Conservation (phyloP, 257 asterid genomes). For the Nemophila menziesii region DNA sequence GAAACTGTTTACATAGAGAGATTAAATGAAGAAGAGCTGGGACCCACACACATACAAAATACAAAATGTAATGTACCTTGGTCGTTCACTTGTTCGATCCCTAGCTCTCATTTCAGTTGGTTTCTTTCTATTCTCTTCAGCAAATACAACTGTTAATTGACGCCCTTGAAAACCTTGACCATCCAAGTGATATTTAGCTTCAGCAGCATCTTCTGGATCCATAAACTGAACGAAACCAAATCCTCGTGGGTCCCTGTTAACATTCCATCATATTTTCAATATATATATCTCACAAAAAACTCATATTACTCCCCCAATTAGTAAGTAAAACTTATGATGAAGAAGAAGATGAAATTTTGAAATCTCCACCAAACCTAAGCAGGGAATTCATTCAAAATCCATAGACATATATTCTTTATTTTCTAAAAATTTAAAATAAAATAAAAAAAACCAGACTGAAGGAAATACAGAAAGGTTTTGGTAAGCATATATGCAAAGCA, state of each 20-base stretch:
- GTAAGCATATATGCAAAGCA: slow-evolving; percentile 70
- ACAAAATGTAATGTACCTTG: too few relatives aligned
- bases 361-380: background rate
- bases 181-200: slow-evolving; percentile 90
- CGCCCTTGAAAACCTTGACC: slow-evolving; percentile 71
- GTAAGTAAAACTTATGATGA: background rate
- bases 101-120: slow-evolving; percentile 79
- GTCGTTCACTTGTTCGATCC: slow-evolving; percentile 46
- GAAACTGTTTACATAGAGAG: slow-evolving; percentile 6
- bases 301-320: background rate
- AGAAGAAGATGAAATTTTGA: background rate
- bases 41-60: background rate
- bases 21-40: background rate
- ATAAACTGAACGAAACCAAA: slow-evolving; percentile 93
- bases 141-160: slow-evolving; percentile 86
- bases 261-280: too few relatives aligned
- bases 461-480: background rate
- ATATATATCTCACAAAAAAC: background rate
- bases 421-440: too few relatives aligned
- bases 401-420: too few relatives aligned
- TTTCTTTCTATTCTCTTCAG: slow-evolving; percentile 89
- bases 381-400: background rate
- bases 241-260: slow-evolving; percentile 73
- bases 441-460: background rate
- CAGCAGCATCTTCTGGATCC: slow-evolving; percentile 87